These are phyloP conservation scores for Tolypocladium inflatum DNA, from an alignment of 2,329 filamentous ascomycete species.

Conservation along the genomic window DNA sequence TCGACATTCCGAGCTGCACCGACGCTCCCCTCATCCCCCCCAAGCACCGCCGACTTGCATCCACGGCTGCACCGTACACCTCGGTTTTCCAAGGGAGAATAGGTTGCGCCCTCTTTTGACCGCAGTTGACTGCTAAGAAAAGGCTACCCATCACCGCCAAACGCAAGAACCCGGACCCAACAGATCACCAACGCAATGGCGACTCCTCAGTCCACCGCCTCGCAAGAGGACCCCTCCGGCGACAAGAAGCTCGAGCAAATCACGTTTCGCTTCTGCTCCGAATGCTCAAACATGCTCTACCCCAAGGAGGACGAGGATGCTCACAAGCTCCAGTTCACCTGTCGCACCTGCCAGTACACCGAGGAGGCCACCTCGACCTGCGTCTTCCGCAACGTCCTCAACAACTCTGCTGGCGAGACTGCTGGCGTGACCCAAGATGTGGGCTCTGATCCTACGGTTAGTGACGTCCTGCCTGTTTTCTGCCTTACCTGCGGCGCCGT, in stretches of 20 bases:
- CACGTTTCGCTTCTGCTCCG: conserved; percentile 94
- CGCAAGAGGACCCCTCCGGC: conserved; percentile 28
- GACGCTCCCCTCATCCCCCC: neutral
- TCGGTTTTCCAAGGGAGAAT: neutral
- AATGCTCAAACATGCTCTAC: conserved; percentile 98
- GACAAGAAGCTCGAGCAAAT: conserved; percentile 65
- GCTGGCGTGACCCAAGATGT: conserved; percentile 97
- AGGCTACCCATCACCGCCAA: neutral
- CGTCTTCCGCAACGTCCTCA: conserved; percentile 91
- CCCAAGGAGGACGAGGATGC: conserved; percentile 85
- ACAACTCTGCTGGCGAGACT: conserved; percentile 85
- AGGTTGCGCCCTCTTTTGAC: neutral
- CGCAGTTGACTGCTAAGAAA: neutral
- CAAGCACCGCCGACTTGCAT: neutral
- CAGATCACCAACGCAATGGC: conserved; percentile 34
- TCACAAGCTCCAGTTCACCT: conserved; percentile 86
- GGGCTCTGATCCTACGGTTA: conserved; percentile 95
- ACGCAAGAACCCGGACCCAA: neutral
- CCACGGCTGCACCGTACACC: neutral
- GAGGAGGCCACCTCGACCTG: conserved; percentile 81
- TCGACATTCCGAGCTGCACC: neutral
- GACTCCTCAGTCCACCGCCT: conserved; percentile 42
- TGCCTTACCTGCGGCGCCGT: conserved; percentile 38
- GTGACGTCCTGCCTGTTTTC: conserved; percentile 42
- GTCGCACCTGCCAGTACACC: conserved; percentile 88